These are phyloP conservation scores for Colletotrichum phormii DNA, from an alignment of 2,329 filamentous ascomycete species.

Conservation along the genomic window DNA sequence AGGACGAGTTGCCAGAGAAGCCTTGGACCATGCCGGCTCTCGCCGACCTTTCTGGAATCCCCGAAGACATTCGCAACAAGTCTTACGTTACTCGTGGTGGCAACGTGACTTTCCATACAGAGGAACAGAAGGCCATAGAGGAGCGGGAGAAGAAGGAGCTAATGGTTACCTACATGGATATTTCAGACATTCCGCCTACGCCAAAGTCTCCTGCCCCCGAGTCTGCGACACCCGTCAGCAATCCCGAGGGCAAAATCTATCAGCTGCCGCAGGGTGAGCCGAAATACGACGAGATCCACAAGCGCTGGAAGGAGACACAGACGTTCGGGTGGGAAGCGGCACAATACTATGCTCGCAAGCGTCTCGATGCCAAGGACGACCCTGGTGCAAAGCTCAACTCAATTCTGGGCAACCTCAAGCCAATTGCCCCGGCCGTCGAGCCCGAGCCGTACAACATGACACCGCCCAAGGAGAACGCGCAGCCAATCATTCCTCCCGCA, in stretches of 20 bases:
- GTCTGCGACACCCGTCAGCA: constrained; percentile 35
- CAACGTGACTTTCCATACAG: constrained; percentile 60
- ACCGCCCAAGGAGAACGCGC: constrained; percentile 27
- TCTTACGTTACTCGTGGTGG: constrained; percentile 68
- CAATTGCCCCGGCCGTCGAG: constrained; percentile 27
- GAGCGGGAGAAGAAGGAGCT: constrained; percentile 69
- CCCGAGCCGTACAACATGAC: constrained; percentile 38
- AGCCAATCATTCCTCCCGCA: constrained; percentile 44
- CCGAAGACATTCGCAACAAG: constrained; percentile 57
- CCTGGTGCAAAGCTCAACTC: constrained; percentile 53
- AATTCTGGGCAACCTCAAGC: constrained; percentile 47
- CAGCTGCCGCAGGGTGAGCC: constrained; percentile 53
- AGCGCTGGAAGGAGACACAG: constrained; percentile 60
- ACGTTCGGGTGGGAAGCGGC: constrained; percentile 58
- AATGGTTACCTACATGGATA: constrained; percentile 69
- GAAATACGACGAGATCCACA: constrained; percentile 61
- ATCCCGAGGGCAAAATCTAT: constrained; percentile 43
- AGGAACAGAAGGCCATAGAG: constrained; percentile 66
- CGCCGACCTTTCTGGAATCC: constrained; percentile 60
- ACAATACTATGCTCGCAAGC: constrained; percentile 54
- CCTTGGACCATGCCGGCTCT: constrained; percentile 62
- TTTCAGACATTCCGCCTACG: constrained; percentile 65
- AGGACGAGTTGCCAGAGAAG: constrained; percentile 63
- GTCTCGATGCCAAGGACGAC: constrained; percentile 53
- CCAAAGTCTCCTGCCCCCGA: constrained; percentile 64